Evolutionary conservation across 2,329 filamentous ascomycete species (phyloP), one percentile per base, ranked within the genome.

Genomic region (Cercospora sp.): DNA sequence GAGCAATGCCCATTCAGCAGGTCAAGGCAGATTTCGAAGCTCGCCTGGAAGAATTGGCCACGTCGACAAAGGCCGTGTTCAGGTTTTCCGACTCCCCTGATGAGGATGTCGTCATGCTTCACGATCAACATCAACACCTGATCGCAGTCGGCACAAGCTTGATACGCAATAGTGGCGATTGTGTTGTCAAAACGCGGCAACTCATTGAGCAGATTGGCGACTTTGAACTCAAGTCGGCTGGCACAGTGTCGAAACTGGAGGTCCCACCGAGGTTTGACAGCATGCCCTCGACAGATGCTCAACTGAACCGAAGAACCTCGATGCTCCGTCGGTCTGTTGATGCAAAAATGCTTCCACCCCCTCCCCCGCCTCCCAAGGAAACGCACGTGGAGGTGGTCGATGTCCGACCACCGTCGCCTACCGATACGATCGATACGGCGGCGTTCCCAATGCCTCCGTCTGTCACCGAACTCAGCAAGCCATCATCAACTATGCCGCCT

Each of bases 161-260:
- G 34, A 78, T 99, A 28, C 90, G 93, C 73, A 91, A 92, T 24
- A 93, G 94, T 55, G 94, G 94, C 49, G 93, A 97, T 74, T 97
- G 94, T 79, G 91, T 97, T 21, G 90, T 91, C 6, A 94, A 94
- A 80, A 91, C 94, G 10, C 93, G 93, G 75, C 86, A 88, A 77
- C 89, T 96, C 55, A 90, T 99, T 67, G 93, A 97, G 80, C 87
- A 91, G 69, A 93, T 95, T 71, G 77, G 77, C 24, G 77, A 79
- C 67, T 78, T 78, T 61, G 72, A 76, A 45, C 63, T 74, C 24
- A 68, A 69, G 57, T 65, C 67, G 6, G 32, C 55, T 8, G 65
- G 53, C 28, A 66, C 45, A 2, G 24, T 32, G 30, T 40, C 61
- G 13, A 66, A 49, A 40, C 59, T 57, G 21, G 67, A 70, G 12